phyloP scores from a whole-genome alignment of 179 eudicot species.

The Silene noctiflora region DNA sequence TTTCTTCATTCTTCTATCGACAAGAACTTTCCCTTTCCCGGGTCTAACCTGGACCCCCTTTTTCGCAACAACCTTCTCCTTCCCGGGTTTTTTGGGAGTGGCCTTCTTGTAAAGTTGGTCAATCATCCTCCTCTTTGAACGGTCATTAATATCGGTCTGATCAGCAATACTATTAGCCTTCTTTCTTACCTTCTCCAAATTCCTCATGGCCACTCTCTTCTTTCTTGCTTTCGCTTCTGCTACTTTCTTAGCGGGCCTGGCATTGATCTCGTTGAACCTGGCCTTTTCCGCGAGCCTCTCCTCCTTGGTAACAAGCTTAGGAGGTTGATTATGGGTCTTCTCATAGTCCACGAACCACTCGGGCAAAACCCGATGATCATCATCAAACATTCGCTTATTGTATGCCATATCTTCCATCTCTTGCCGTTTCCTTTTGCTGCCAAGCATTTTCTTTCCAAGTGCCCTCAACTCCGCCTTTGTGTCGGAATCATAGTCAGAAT shows the following conservation, averaged over 20 bases:
- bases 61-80: slow-evolving; percentile 85
- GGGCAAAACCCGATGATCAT: slow-evolving; percentile 51
- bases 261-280: slow-evolving; percentile 72
- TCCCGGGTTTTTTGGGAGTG: slow-evolving; percentile 59
- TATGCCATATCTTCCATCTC: slow-evolving; percentile 71
- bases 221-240: slow-evolving; percentile 89
- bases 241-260: slow-evolving; percentile 89
- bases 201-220: slow-evolving; percentile 64
- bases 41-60: slow-evolving; percentile 81
- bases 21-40: slow-evolving; percentile 83
- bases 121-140: slow-evolving; percentile 82
- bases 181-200: slow-evolving; percentile 80
- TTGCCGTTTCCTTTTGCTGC: slow-evolving; percentile 60
- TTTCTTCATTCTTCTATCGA: slow-evolving; percentile 81
- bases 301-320: slow-evolving; percentile 72
- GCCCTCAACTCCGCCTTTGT: slow-evolving; percentile 78
- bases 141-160: slow-evolving; percentile 70
- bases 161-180: slow-evolving; percentile 88
- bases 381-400: slow-evolving; percentile 78
- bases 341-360: slow-evolving; percentile 83
- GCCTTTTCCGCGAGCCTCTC: slow-evolving; percentile 72
- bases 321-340: slow-evolving; percentile 46
- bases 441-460: slow-evolving; percentile 72
- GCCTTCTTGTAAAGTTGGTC: slow-evolving; percentile 77
- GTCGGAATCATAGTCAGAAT: slow-evolving; percentile 56